Base-by-base conservation (phyloP, 2,329 filamentous ascomycete species). In the Cytospora schulzeri region DNA sequence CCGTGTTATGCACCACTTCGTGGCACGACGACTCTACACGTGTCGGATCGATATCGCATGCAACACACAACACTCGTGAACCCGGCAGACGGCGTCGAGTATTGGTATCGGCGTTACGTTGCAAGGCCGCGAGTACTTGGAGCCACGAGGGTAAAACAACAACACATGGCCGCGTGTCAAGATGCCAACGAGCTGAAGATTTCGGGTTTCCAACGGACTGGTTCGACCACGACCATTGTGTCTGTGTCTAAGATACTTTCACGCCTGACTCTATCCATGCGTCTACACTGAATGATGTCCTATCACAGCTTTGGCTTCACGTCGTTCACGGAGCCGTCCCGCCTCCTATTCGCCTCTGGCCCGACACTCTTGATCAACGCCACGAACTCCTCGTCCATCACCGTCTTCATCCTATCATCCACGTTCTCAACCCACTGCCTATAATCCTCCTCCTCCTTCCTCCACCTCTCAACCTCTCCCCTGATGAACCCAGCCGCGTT, bases 391-490 rank as follows among this genome's bases (percentile, higher is more conserved):
- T 82, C 79, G 68, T 82, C 80, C 51, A 88, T 69, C 15, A 81
- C 85, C 35, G 79, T 78, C 78, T 89, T 91, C 71, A 88, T 81
- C 57, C 57, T 45, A 3, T 74, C 67, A 45, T 75, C 75, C 0
- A 80, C 75, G 71, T 79, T 81, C 67, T 72, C 76, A 51, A 77
- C 78, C 86, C 88, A 89, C 54, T 55, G 57, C 69, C 78, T 78
- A 67, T 88, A 91, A 60, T 78, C 79, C 33, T 76, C 76, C 75
- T 89, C 83, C 70, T 89, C 83, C 3, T 71, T 74, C 67, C 80
- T 77, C 86, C 88, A 91, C 31, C 79, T 75, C 51, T 76, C 73
- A 68, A 91, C 68, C 73, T 90, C 86, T n/a, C 72, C 70, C 0
- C 75, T 80, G 62, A 91, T 75, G 81, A 87, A 91, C 29, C 74